phyloP scores from a whole-genome alignment of 176 grass and related monocot species.

The Pontederia crassipes region DNA sequence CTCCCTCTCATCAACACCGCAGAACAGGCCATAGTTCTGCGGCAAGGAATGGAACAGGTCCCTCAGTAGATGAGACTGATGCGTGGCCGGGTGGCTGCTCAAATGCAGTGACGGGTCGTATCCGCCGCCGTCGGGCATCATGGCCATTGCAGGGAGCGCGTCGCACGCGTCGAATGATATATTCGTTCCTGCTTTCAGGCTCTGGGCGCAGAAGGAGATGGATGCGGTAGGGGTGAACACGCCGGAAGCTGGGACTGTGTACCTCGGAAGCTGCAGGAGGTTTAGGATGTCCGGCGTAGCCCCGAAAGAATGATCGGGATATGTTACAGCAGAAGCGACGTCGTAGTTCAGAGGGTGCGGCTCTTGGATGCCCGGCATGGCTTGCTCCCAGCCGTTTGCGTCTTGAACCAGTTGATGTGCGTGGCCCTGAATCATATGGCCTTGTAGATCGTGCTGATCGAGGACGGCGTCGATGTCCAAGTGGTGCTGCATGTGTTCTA shows the following conservation, averaged over 20 bases:
- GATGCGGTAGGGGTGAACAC: constrained; percentile 9
- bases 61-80: constrained; percentile 53
- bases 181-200: constrained; percentile 16
- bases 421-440: constrained; percentile 37
- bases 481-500: not conserved
- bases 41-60: constrained; percentile 65
- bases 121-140: constrained; percentile 32
- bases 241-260: constrained; percentile 19
- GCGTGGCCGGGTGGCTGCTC: constrained; percentile 12
- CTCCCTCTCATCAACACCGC: constrained; percentile 64
- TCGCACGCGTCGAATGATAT: constrained; percentile 39
- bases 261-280: constrained; percentile 48
- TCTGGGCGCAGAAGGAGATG: constrained; percentile 28
- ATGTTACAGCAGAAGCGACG: constrained; percentile 25
- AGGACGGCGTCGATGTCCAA: not conserved
- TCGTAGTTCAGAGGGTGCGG: constrained; percentile 20
- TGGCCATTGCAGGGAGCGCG: constrained; percentile 25
- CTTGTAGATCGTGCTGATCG: constrained; percentile 37
- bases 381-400: constrained; percentile 34
- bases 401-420: constrained; percentile 18
- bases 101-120: constrained; percentile 30
- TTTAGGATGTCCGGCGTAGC: constrained; percentile 46
- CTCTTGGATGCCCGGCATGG: constrained; percentile 30
- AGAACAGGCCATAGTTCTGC: constrained; percentile 48
- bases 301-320: constrained; percentile 29